Evolutionary conservation across 352 stramenopile genomes (phyloP), one percentile per base, ranked within the genome.

Genomic region (Pythium periplocum): DNA sequence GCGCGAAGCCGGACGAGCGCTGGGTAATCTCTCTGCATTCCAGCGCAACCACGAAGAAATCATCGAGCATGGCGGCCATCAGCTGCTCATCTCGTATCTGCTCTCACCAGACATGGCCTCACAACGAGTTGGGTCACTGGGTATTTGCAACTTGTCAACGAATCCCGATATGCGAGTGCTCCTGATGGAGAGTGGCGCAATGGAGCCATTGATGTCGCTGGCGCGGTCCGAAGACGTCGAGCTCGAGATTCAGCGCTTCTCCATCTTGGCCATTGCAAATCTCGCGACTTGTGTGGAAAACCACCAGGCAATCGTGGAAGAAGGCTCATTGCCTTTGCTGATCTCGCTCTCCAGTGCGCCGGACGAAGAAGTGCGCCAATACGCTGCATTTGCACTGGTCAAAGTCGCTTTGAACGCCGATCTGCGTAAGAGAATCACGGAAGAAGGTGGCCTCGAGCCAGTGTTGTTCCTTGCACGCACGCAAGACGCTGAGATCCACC

Each of bases 331-430:
- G 32, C 83, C 92, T 7, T 68, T 98, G 51, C 75, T 99, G 2
- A 97, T 98, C 46, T 98, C 90, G 3, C 81, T 98, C 6, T 98
- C 89, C 2, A 98, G 93, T 59, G 95, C 95, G 3, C 83, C 87
- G 1, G 95, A 98, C 48, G 73, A 96, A 50, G 83, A 98, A 54
- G 87, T 98, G 46, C 81, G 94, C 1, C 94, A 98, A 61, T 98
- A 98, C 69, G 94, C 95, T 39, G 94, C 95, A 1, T 98, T 96
- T 55, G 93, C 95, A 32, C 70, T 98, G 9, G 91, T 97, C 8
- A 97, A 98, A 51, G 83, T 99, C n/a, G 90, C 92, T 1, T 68
- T 97, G 31, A 98, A 99, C 57, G 87, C 90, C 1, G 89, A 98
- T 57, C 68, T 98, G 40, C 86, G 93, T 37, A 91, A 97, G 65